Evolutionary conservation across 768 basidiomycete species (phyloP), one percentile per base, ranked within the genome.

Genomic region (Tricholomella constricta): DNA sequence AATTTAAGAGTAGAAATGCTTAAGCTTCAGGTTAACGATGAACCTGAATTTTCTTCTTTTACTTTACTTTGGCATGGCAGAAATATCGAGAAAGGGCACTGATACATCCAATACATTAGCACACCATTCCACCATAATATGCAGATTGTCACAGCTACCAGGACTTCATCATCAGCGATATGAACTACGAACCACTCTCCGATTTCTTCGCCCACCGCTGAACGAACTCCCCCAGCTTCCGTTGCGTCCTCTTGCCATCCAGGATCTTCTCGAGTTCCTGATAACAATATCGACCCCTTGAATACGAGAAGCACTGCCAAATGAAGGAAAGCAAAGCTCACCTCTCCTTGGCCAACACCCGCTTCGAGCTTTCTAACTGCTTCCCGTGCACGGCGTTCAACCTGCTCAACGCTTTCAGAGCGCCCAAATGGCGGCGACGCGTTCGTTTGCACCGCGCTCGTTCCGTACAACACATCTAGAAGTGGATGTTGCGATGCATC

Each of bases 181-280:
- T n/a, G n/a, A n/a, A n/a, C n/a, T n/a, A n/a, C n/a, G 34, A 35
- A 35, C 6, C 20, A 22, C 20, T 6, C 40, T 4, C 20, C 6
- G 40, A 25, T 25, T 23, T n/a, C 6, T 9, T n/a, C 17, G 23
- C 20, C 44, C 44, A 45, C 15, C 55, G 51, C 22, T 41, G 20
- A 20, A 76, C 31, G 11, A 53, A 53, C 8, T 52, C 51, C 4
- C n/a, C 47, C 26, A 57, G 37, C 23, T 53, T 57, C 20, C 56
- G 46, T 12, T 53, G 51, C 22, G 47, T 48, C 37, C 43, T 57
- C 29, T 53, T 45, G 25, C 44, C 41, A 9, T 14, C 35, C 23
- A 57, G 8, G 5, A 45, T 31, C n/a, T 48, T 27, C 29, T 45
- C 22, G 10, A 57, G 27, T 34, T 45, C 51, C 56, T 57, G 20